phyloP scores from a whole-genome alignment of 352 stramenopile species.

The Thalassiosira hispida region DNA sequence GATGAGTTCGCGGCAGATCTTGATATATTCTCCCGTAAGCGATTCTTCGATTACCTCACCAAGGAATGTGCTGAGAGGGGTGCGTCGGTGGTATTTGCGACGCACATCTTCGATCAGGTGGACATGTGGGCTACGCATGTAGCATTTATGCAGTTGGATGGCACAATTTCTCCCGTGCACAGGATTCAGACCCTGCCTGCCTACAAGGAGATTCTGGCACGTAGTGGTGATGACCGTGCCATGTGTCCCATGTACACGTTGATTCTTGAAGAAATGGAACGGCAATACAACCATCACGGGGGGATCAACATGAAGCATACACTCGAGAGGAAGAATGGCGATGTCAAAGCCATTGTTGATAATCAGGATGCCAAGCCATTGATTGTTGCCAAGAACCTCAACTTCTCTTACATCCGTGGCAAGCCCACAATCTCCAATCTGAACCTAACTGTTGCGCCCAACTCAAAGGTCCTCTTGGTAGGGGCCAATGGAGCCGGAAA shows the following conservation, averaged over 20 bases:
- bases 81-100: conserved; percentile 78
- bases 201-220: conserved; percentile 52
- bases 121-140: conserved; percentile 93
- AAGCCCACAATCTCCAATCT: conserved; percentile 89
- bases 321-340: too few relatives aligned
- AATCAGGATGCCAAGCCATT: too few relatives aligned
- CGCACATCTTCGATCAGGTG: conserved; percentile 96
- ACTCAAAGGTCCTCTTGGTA: conserved; percentile 91
- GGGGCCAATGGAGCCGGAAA: conserved; percentile 92
- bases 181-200: conserved; percentile 28
- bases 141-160: conserved; percentile 59
- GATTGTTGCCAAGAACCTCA: too few relatives aligned
- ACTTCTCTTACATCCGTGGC: conserved; percentile 77
- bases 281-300: too few relatives aligned
- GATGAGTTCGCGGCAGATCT: conserved; percentile 95
- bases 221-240: conserved; percentile 41
- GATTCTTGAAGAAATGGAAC: conserved; percentile 58
- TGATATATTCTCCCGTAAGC: conserved; percentile 91
- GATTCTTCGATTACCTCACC: conserved; percentile 92
- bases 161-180: conserved; percentile 46
- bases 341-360: conserved; percentile 60
- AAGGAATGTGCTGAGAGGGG: conserved; percentile 75
- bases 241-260: conserved; percentile 65
- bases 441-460: conserved; percentile 86
- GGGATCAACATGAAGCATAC: too few relatives aligned